These are phyloP conservation scores for Fusarium sp. DNA, from an alignment of 2,329 filamentous ascomycete species.

Conservation along the genomic window DNA sequence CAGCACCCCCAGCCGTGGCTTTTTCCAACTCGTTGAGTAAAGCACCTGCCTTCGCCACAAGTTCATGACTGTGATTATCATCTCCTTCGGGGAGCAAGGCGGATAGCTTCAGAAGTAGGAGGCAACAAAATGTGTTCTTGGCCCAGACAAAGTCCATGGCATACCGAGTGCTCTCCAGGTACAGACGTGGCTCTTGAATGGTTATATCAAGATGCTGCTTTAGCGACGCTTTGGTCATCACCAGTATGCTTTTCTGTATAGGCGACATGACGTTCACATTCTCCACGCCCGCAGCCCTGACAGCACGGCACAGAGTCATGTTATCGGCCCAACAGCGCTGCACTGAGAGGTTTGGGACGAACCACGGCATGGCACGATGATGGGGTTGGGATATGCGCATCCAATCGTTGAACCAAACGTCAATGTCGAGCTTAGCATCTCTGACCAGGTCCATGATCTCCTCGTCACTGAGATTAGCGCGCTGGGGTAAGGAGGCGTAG, in stretches of 20 bases:
- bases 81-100: background rate
- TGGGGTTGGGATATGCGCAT: conserved; percentile 10
- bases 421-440: conserved; percentile 26
- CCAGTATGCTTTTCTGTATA: background rate
- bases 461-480: background rate
- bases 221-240: conserved; percentile 12
- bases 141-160: conserved; percentile 35
- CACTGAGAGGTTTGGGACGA: conserved; percentile 4
- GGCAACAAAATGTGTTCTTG: conserved; percentile 17
- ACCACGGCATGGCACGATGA: conserved; percentile 18
- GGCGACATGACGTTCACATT: conserved; percentile 28
- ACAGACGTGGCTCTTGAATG: conserved; percentile 15
- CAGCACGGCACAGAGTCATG: conserved; percentile 23
- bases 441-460: conserved; percentile 19
- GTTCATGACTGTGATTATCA: background rate
- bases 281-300: conserved; percentile 17
- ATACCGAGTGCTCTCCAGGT: conserved; percentile 20
- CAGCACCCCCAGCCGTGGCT: background rate
- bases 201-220: conserved; percentile 26
- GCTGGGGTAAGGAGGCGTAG: conserved; percentile 16
- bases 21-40: background rate
- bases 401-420: conserved; percentile 31
- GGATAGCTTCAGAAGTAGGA: conserved; percentile 15
- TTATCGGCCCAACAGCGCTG: conserved; percentile 31
- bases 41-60: background rate